Percentiles rank a stretch among this genome's conserved stretches.
phyloP scores from a whole-genome alignment of 495 filamentous ascomycete species.

The Hypoxylon fuscum region DNA sequence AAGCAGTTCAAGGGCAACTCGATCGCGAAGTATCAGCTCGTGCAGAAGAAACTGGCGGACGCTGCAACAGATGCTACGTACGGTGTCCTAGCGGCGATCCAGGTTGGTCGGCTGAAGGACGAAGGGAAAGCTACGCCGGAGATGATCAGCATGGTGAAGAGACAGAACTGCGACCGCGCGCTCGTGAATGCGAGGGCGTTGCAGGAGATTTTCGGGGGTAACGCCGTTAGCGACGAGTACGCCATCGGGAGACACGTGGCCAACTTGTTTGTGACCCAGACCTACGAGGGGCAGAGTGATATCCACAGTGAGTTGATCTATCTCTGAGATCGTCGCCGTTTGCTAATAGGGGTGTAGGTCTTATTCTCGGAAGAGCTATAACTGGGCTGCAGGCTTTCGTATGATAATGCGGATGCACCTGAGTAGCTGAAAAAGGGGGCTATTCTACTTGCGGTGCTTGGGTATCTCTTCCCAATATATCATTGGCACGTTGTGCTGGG shows the following conservation, averaged over 20 bases:
- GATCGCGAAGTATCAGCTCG: slow-evolving; percentile 95
- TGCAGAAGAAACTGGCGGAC: slow-evolving; percentile 97
- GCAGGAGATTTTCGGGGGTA: slow-evolving; percentile 96
- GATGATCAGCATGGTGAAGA: slow-evolving; percentile 99
- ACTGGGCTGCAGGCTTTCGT: slow-evolving; percentile 69
- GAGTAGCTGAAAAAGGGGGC: not conserved
- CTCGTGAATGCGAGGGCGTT: slow-evolving; percentile 79
- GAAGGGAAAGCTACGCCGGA: slow-evolving; percentile 86
- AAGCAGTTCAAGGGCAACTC: slow-evolving; percentile 98
- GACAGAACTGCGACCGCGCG: slow-evolving; percentile 96
- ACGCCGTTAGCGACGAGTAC: slow-evolving; percentile 97
- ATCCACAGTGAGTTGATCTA: slow-evolving; percentile 78
- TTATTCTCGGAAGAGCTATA: slow-evolving; percentile 70
- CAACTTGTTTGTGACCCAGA: slow-evolving; percentile 97
- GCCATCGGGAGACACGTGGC: slow-evolving; percentile 93
- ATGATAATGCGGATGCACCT: slow-evolving; percentile 29
- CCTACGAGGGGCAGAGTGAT: slow-evolving; percentile 96
- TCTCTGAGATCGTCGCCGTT: slow-evolving; percentile 17
- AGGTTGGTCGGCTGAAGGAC: slow-evolving; percentile 94
- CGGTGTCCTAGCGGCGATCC: slow-evolving; percentile 83
- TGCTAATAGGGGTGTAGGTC: slow-evolving; percentile 52
- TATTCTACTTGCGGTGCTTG: not conserved
- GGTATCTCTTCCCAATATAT: not conserved
- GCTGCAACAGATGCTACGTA: slow-evolving; percentile 91
- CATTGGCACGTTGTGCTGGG: not conserved